phyloP scores from a whole-genome alignment of 345 rosid species.

The Bruguiera gymnorhiza region DNA sequence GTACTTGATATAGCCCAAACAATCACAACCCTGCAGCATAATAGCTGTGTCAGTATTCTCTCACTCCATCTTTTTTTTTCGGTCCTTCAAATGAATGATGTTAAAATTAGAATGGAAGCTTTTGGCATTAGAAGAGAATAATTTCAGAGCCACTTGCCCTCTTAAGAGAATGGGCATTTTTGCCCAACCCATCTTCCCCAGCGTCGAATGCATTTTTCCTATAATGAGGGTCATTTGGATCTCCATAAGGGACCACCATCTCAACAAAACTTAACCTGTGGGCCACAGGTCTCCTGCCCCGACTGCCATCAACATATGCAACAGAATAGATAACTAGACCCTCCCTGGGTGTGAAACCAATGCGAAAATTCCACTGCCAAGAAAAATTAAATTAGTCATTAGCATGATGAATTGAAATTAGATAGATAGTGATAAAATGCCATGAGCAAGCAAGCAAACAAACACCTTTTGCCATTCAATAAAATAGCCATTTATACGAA shows the following conservation, averaged over 20 bases:
- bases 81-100: background rate
- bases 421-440: background rate
- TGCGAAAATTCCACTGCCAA: conserved; percentile 90
- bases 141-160: conserved; percentile 38
- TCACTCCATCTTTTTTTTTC: background rate
- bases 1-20: conserved; percentile 83
- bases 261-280: conserved; percentile 90
- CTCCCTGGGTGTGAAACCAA: conserved; percentile 87
- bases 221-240: conserved; percentile 93
- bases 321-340: conserved; percentile 86
- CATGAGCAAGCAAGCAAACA: conserved; percentile 6
- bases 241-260: conserved; percentile 97
- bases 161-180: conserved; percentile 91
- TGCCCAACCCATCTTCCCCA: conserved; percentile 93
- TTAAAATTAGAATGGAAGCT: background rate
- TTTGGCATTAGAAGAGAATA: background rate
- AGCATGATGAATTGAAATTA: conserved; percentile 7
- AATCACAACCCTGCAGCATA: conserved; percentile 73
- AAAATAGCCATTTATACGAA: conserved; percentile 78
- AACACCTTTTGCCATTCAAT: conserved; percentile 92
- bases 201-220: conserved; percentile 97
- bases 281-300: conserved; percentile 90
- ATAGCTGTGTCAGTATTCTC: background rate
- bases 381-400: conserved; percentile 19
- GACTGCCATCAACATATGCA: conserved; percentile 85